Evolutionary conservation across 1,139 yeast species (phyloP).

Genomic region (Blastobotrys indianensis): DNA sequence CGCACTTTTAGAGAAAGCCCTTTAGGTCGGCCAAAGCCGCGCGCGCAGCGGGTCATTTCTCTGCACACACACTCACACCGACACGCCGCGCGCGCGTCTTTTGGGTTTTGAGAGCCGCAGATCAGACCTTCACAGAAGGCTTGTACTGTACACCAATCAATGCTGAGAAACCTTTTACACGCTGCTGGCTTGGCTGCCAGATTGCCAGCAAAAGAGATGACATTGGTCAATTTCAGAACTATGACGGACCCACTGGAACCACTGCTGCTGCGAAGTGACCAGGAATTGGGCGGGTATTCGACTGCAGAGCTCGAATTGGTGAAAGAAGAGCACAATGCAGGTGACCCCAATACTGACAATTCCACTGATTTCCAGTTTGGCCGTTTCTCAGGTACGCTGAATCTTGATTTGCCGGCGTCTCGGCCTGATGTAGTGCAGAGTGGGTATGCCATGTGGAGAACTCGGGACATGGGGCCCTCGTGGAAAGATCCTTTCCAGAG

Average conservation of each 20-base stretch:
- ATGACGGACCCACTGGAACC: conserved; percentile 41
- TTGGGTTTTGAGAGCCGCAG: no score
- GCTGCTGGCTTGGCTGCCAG: conserved; percentile 7
- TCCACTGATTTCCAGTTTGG: conserved; percentile 35
- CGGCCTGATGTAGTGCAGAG: conserved; percentile 63
- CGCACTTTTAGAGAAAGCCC: no score
- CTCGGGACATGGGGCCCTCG: conserved; percentile 43
- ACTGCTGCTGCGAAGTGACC: conserved; percentile 60
- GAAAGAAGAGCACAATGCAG: conserved; percentile 23
- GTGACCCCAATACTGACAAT: neutral
- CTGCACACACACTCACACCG: no score
- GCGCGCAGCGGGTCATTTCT: no score
- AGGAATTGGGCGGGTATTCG: conserved; percentile 73
- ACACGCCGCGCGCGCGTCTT: no score
- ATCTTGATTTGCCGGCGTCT: conserved; percentile 66
- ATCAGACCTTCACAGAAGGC: no score
- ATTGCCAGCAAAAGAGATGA: conserved; percentile 19
- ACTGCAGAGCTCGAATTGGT: conserved; percentile 50
- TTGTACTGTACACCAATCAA: neutral
- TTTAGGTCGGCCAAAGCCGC: no score
- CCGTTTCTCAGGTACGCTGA: conserved; percentile 65
- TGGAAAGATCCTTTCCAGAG: conserved; percentile 27
- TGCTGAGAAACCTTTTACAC: conserved; percentile 3
- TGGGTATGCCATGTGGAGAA: conserved; percentile 86
- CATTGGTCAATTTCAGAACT: conserved; percentile 51